A percentile compares a stretch with the other conserved stretches of the same genome.
Conservation (phyloP, 1,284 basidiomycete species). For the Vanrija pseudolonga region DNA sequence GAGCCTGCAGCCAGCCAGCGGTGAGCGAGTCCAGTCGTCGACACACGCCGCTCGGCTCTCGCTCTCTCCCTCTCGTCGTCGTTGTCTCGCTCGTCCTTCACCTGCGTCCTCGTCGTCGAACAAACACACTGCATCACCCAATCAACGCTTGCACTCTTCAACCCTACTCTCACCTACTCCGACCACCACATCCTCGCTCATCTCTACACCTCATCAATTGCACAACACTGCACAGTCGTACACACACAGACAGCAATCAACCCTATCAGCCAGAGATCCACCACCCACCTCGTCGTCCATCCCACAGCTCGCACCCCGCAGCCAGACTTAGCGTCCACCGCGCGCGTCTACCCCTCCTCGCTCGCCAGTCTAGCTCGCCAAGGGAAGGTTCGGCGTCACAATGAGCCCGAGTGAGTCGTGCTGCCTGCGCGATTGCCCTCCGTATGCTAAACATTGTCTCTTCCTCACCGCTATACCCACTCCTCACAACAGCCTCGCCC, state of each 20-base stretch:
- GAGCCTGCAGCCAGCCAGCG: too few relatives aligned
- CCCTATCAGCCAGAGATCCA: not conserved
- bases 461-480: not conserved
- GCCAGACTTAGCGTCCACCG: too few relatives aligned
- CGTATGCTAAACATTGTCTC: not conserved
- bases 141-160: too few relatives aligned
- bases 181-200: too few relatives aligned
- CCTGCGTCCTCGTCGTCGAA: too few relatives aligned
- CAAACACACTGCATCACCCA: too few relatives aligned
- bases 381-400: not conserved
- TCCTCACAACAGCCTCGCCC: slow-evolving; percentile 10
- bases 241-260: not conserved
- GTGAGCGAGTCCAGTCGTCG: too few relatives aligned
- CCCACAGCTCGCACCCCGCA: not conserved
- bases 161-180: too few relatives aligned
- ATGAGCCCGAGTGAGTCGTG: slow-evolving; percentile 2
- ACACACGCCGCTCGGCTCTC: too few relatives aligned
- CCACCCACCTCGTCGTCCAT: too few relatives aligned
- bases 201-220: not conserved
- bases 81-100: too few relatives aligned
- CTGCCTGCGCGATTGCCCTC: not conserved
- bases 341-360: not conserved
- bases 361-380: not conserved
- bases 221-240: not conserved
- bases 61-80: too few relatives aligned